Evolutionary conservation across 768 basidiomycete genomes (phyloP), one percentile per base, ranked within the genome.

Genomic region (Cubamyces sp.): DNA sequence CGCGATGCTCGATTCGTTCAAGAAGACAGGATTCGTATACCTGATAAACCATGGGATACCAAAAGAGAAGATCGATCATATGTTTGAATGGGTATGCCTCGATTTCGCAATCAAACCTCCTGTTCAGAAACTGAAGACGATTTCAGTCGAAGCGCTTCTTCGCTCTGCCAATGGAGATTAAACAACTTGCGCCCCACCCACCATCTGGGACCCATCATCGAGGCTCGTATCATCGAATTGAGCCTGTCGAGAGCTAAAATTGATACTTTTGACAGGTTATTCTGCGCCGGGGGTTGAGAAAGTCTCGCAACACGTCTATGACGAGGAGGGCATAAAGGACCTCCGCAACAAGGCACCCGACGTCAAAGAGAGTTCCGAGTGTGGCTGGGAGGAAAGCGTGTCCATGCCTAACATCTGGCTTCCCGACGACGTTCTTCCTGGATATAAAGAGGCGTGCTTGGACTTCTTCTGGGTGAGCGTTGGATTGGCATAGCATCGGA

Each of bases 391-490:
- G 48, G 73, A 77, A n/a, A 73, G 80, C 47, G 69, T 67, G 3
- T 62, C 48, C 16, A 79, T 81, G 74, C 82, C 84, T 1, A 85
- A 87, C 64, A 82, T 86, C 39, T 87, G 85, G 84, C 78, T 82
- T 12, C 80, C 82, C 0, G 84, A 84, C 5, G 76, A 74, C 15
- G 72, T 79, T 0, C 71, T 87, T 15, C 82, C 84, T 0, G 84
- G 81, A 0, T 85, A 86, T 68, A 80, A 75, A 54, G 79, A 83
- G 56, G 78, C 78, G 0, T 84, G 82, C 62, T 59, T 82, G 3
- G 77, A 81, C 19, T 86, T 85, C 68, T 84, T 77, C 64, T 80
- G 72, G 74, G 74, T 73, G 46, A 37, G 68, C 34, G 3, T 11
- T 37, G 1, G 9, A 9, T n/a, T 43, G 30, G 12, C 53, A 59